Conservation (phyloP, 495 filamentous ascomycete genomes). For the Aspergillus olivimuriae region DNA sequence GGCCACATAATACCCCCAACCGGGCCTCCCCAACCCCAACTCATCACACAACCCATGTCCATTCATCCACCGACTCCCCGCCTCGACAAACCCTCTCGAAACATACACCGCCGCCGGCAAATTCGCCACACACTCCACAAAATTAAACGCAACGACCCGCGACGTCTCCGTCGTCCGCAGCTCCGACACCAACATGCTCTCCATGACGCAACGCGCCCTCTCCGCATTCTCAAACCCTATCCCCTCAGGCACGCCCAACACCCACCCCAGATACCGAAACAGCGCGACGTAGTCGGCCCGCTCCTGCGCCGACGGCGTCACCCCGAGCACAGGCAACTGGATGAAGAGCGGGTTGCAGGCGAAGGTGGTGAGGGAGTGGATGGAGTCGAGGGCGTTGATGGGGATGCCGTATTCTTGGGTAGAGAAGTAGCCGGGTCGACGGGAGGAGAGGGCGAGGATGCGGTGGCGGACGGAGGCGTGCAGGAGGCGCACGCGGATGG, state of each 20-base stretch:
- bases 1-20: constrained; percentile 36
- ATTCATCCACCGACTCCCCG: constrained; percentile 44
- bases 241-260: constrained; percentile 56
- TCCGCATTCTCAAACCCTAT: constrained; percentile 47
- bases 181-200: constrained; percentile 53
- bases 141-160: constrained; percentile 58
- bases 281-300: constrained; percentile 60
- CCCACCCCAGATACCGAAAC: constrained; percentile 62
- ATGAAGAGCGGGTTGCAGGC: constrained; percentile 57
- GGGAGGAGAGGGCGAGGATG: constrained; percentile 49
- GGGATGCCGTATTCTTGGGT: constrained; percentile 53
- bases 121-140: constrained; percentile 53
- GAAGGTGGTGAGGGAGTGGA: constrained; percentile 61
- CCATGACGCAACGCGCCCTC: constrained; percentile 52
- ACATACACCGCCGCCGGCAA: constrained; percentile 49
- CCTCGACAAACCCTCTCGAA: constrained; percentile 36
- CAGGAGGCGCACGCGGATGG: constrained; percentile 62
- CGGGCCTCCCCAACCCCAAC: constrained; percentile 46
- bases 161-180: constrained; percentile 53
- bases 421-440: constrained; percentile 53
- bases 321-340: constrained; percentile 61
- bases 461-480: constrained; percentile 63
- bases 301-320: constrained; percentile 52
- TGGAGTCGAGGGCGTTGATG: constrained; percentile 63
- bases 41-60: constrained; percentile 45